phyloP scores from a whole-genome alignment of 352 stramenopile species.

The Globisporangium cylindrosporum region DNA sequence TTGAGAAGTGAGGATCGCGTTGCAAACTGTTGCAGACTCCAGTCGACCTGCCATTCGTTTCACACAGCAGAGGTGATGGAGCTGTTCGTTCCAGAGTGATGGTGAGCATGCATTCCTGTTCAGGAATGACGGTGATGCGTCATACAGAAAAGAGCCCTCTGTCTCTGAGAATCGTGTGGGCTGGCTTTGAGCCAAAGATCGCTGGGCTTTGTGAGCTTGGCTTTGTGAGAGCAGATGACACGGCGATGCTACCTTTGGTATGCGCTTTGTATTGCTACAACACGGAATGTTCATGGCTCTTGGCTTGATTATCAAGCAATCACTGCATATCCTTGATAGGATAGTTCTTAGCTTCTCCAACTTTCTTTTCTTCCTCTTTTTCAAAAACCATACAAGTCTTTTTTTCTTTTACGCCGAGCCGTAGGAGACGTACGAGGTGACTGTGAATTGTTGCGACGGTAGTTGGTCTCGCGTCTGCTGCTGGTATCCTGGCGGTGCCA shows the following conservation, averaged over 20 bases:
- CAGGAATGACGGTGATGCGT: constrained; percentile 4
- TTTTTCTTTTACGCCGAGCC: constrained; percentile 3
- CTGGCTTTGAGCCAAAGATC: not conserved
- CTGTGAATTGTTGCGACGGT: constrained; percentile 6
- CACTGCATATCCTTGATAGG: not conserved
- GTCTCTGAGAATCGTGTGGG: not conserved
- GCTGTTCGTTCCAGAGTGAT: not conserved
- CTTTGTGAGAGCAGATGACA: too few species aligned
- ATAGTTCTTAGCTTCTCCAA: not conserved
- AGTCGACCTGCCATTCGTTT: not conserved
- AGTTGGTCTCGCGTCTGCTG: constrained; percentile 6
- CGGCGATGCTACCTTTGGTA: not conserved
- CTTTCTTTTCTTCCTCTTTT: not conserved
- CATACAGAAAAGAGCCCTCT: not conserved
- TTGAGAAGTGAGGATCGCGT: not conserved
- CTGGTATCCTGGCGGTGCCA: not conserved
- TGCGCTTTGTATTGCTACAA: not conserved
- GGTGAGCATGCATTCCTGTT: not conserved
- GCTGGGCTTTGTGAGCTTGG: not conserved
- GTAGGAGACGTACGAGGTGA: not conserved
- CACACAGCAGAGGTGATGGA: not conserved
- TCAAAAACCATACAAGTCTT: not conserved
- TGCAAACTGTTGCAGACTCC: not conserved
- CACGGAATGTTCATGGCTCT: not conserved
- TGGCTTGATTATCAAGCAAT: not conserved